Base-by-base conservation (phyloP, 331 rosid species). In the Saraca asoca region DNA sequence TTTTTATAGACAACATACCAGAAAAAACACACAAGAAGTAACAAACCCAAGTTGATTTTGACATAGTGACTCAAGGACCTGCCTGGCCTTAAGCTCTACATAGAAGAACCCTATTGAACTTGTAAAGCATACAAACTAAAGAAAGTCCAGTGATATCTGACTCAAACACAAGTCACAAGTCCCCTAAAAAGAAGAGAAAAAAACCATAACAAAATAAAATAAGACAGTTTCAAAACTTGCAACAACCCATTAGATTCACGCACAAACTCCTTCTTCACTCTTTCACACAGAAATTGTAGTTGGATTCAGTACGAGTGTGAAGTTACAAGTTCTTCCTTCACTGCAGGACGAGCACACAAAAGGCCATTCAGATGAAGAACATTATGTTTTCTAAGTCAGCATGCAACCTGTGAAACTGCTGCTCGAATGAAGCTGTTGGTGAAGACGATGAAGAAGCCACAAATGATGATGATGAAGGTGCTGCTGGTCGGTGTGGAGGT, bases 191-290 rank as follows among this genome's bases (percentile, higher is more conserved):
- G n/a, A n/a, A n/a, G n/a, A n/a, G n/a, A 17, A 16, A 39, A 8
- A 67, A 5, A 14, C 51, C 6, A n/a, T n/a, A 19, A 35, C 9
- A 3, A 42, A 50, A 34, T 38, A 45, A 58, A 48, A 62, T n/a
- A 44, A 14, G 55, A 60, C 14, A 19, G 34, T 62, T 66, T 65
- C 66, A 65, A 51, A 42, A 58, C 57, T 13, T 45, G 7, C 5
- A 31, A 59, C 66, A 72, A n/a, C n/a, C n/a, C 64, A 38, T 79
- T 80, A 86, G 81, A 89, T 84, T 82, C 84, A 62, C 75, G 81
- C 85, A 81, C 84, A 86, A 82, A 76, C 79, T 64, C 75, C 72
- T n/a, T n/a, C n/a, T n/a, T n/a, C 37, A 29, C 19, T 15, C 43
- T 48, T 68, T 34, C 13, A 14, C 44, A 54, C 45, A 51, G 63